A percentile compares a stretch with the other conserved stretches of the same genome.
These are phyloP conservation scores for Aureobasidium sp. DNA, from an alignment of 2,329 filamentous ascomycete genomes.

Conservation along the genomic window DNA sequence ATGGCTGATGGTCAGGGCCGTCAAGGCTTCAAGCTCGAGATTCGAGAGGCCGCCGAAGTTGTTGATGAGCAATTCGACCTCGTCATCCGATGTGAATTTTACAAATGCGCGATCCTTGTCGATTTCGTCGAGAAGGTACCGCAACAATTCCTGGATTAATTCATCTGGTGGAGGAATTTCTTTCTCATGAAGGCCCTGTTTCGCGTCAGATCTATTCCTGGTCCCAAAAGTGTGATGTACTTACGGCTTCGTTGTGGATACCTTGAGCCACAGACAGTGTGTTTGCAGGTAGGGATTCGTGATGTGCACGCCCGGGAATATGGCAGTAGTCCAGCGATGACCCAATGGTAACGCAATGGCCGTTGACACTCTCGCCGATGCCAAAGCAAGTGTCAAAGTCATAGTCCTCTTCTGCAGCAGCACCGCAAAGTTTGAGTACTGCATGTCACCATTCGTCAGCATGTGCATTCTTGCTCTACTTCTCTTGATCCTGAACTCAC, in stretches of 20 bases:
- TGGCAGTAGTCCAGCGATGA: conserved; percentile 46
- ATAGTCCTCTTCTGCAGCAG: conserved; percentile 37
- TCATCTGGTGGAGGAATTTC: conserved; percentile 42
- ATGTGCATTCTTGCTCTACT: background rate
- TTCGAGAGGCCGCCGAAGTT: conserved; percentile 43
- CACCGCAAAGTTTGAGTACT: conserved; percentile 41
- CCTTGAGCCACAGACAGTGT: conserved; percentile 39
- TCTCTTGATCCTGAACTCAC: conserved; percentile 17
- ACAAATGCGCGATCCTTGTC: conserved; percentile 44
- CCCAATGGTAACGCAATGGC: conserved; percentile 42
- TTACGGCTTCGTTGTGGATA: conserved; percentile 44
- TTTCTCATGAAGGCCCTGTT: conserved; percentile 37
- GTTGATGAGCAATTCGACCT: conserved; percentile 40
- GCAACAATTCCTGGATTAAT: conserved; percentile 40
- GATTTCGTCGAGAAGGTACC: conserved; percentile 39
- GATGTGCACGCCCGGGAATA: conserved; percentile 43
- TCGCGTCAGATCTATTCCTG: background rate
- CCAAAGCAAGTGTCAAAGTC: conserved; percentile 38
- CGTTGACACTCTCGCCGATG: conserved; percentile 38
- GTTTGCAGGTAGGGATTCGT: conserved; percentile 34
- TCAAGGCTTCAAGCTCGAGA: conserved; percentile 42
- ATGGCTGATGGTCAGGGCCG: conserved; percentile 32
- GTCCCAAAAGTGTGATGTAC: background rate
- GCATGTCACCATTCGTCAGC: background rate
- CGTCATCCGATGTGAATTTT: conserved; percentile 37